phyloP scores from a whole-genome alignment of 257 asterid genomes.

The Penstemon newberryi region DNA sequence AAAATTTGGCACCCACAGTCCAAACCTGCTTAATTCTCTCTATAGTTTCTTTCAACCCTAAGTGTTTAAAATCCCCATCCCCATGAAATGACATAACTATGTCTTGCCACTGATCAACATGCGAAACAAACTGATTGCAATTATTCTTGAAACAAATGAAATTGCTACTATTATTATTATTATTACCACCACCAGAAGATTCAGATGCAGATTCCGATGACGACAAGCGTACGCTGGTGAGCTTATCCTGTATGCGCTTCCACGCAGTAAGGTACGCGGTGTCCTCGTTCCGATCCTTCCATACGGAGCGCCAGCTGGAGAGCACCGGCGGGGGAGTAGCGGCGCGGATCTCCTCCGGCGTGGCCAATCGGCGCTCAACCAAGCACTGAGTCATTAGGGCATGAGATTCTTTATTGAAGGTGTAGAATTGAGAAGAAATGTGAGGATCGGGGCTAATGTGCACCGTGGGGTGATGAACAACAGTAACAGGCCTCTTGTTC shows the following conservation, averaged over 20 bases:
- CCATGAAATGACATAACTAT: constrained; percentile 82
- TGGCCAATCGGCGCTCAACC: constrained; percentile 65
- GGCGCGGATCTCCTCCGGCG: constrained; percentile 84
- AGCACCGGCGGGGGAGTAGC: constrained; percentile 75
- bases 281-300: constrained; percentile 98
- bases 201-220: constrained; percentile 11
- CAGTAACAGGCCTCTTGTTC: constrained; percentile 24
- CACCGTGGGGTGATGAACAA: constrained; percentile 22
- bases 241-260: constrained; percentile 98
- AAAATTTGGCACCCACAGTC: constrained; percentile 98
- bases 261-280: constrained; percentile 93
- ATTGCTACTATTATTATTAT: constrained; percentile 44
- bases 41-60: constrained; percentile 81
- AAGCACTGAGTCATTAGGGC: constrained; percentile 73
- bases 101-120: constrained; percentile 94
- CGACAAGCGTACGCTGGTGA: constrained; percentile 47
- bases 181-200: no score
- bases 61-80: constrained; percentile 73
- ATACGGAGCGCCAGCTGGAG: constrained; percentile 88
- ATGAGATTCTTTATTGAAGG: constrained; percentile 83
- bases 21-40: constrained; percentile 88
- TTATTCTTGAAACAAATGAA: constrained; percentile 91
- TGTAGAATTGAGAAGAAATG: constrained; percentile 91
- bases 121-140: constrained; percentile 73
- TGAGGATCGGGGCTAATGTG: constrained; percentile 72